These are phyloP conservation scores for Phytophthora melonis DNA, from an alignment of 352 stramenopile species.

Conservation along the genomic window DNA sequence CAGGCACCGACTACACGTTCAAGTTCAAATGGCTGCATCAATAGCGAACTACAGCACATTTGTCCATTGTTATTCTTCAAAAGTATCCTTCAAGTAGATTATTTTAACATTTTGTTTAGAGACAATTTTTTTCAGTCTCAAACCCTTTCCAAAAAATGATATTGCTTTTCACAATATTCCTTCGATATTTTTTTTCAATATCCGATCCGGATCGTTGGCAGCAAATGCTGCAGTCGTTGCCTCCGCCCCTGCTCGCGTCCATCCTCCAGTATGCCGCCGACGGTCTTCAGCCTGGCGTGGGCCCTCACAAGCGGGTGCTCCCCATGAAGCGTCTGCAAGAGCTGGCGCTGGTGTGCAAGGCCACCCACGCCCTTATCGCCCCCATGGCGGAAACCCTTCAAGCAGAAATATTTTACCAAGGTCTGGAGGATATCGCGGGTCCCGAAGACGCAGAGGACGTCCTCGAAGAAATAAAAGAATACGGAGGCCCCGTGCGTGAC, in stretches of 20 bases:
- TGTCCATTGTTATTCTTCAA: background rate
- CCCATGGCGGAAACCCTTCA: background rate
- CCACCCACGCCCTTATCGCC: background rate
- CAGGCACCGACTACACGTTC: slow-evolving; percentile 47
- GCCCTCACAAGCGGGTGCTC: background rate
- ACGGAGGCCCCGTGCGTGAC: background rate
- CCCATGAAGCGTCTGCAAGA: background rate
- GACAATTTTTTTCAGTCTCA: too few species aligned
- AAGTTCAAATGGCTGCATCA: slow-evolving; percentile 46
- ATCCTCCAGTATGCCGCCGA: background rate
- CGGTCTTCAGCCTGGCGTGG: background rate
- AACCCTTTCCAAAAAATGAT: too few species aligned
- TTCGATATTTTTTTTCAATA: too few species aligned
- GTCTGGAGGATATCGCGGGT: background rate
- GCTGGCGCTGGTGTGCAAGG: slow-evolving; percentile 4
- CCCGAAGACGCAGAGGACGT: slow-evolving; percentile 1
- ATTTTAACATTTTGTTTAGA: background rate
- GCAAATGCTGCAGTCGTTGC: background rate
- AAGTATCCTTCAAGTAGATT: background rate
- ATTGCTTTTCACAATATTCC: too few species aligned
- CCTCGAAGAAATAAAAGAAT: background rate
- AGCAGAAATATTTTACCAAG: background rate
- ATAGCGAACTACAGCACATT: background rate
- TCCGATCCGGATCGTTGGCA: too few species aligned
- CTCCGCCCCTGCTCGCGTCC: background rate